Base-by-base conservation (phyloP, 257 asterid genomes). In the Parsonsia alboflavescens region DNA sequence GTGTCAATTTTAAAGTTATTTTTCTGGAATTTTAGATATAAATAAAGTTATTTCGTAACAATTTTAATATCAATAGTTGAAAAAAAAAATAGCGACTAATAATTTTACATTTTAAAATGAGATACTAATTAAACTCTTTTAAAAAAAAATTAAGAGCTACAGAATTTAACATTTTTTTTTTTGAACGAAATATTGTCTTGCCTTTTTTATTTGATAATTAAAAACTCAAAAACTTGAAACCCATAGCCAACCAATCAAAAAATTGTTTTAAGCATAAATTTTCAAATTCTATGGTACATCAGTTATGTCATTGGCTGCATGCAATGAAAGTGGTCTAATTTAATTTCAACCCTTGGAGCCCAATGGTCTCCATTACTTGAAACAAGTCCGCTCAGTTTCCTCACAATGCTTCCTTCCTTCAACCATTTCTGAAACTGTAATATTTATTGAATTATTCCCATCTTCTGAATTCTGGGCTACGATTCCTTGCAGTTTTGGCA, bases 301-400 rank as follows among this genome's bases (percentile, higher is more conserved):
- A 36, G 39, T 39, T 54, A 41, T 21, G 13, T 10, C 44, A 71
- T 1, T 71, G 63, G 49, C 66, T 39, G 19, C 21, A 13, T 33
- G 50, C n/a, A n/a, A n/a, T n/a, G 68, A n/a, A 74, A 74, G 73
- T 73, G 56, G 65, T 66, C 39, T 69, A 10, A 12, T 79, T 33
- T 69, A 10, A 12, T 79, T 77, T 7, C 28, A 64, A 45, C 88
- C 73, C 85, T 82, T 85, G 80, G 22, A 76, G 61, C 79, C 53
- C 80, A 82, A 77, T 70, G 91, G 96, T 72, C 65, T 74, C 71
- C 46, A 75, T 30, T 13, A 46, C 53, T 84, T 63, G 17, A 83
- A 82, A 72, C 74, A 68, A 76, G 73, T 84, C 86, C 85, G 75
- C 82, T 56, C 77, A 76, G 62, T n/a, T 70, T 48, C 48, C 59